Conservation (phyloP, 495 filamentous ascomycete species). For the Aspergillus asperescens region DNA sequence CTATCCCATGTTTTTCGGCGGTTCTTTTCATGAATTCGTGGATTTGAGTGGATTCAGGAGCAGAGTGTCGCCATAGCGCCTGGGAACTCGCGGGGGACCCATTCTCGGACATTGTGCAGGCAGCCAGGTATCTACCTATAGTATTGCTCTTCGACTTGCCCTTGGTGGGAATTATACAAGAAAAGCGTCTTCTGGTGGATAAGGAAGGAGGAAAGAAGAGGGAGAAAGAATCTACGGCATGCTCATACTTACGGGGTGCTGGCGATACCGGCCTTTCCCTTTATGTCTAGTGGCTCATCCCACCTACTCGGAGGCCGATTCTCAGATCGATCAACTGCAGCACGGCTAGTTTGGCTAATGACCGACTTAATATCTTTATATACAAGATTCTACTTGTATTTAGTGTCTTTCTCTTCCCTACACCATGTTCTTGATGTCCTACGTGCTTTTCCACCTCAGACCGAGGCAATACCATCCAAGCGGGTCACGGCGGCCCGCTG, state of each 20-base stretch:
- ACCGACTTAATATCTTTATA: no score
- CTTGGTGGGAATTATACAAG: neutral
- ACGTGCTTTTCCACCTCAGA: neutral
- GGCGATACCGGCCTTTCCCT: slow-evolving; percentile 1
- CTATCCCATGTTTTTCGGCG: slow-evolving; percentile 58
- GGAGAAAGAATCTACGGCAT: neutral
- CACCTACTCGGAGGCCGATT: neutral
- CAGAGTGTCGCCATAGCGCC: slow-evolving; percentile 69
- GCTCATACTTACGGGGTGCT: slow-evolving; percentile 6
- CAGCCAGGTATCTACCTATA: neutral
- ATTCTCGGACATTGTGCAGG: slow-evolving; percentile 23
- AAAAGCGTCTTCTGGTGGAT: neutral
- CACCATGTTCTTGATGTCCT: neutral
- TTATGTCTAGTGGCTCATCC: slow-evolving; percentile 3
- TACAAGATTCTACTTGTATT: no score
- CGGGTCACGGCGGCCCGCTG: slow-evolving; percentile 6
- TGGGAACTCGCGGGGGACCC: slow-evolving; percentile 19
- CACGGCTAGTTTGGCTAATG: neutral
- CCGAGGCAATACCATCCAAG: neutral
- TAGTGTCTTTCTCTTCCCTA: no score
- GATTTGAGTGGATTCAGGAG: slow-evolving; percentile 62
- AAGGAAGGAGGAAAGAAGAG: neutral
- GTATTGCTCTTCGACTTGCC: no score
- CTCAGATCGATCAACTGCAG: neutral
- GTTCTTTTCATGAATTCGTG: slow-evolving; percentile 64